Conservation (phyloP, 352 stramenopile species). For the Globisporangium echinulatum region DNA sequence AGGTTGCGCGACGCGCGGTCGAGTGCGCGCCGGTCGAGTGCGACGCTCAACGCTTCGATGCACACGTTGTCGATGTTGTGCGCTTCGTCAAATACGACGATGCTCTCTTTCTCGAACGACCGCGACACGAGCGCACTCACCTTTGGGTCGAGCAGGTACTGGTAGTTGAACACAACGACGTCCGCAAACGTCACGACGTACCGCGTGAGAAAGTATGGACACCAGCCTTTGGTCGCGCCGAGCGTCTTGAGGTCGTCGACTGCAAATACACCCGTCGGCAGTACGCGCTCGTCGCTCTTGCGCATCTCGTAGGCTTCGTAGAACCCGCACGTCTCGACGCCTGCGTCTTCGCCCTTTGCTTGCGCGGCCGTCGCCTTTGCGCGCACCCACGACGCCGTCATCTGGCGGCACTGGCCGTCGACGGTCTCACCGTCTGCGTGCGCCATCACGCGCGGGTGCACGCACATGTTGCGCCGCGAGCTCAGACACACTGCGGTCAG, state of each 20-base stretch:
- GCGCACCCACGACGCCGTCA: slow-evolving; percentile 97
- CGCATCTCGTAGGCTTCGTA: slow-evolving; percentile 88
- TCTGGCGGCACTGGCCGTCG: slow-evolving; percentile 94
- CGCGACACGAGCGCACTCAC: slow-evolving; percentile 88
- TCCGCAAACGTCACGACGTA: slow-evolving; percentile 97
- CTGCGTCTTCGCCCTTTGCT: slow-evolving; percentile 21
- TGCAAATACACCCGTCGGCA: slow-evolving; percentile 92
- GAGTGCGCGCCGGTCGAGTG: slow-evolving; percentile 90
- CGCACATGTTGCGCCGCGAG: slow-evolving; percentile 97
- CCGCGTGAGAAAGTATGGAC: slow-evolving; percentile 98
- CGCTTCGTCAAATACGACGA: slow-evolving; percentile 97
- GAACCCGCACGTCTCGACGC: slow-evolving; percentile 81
- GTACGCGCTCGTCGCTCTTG: slow-evolving; percentile 90
- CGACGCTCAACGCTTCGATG: slow-evolving; percentile 97
- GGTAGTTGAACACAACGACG: slow-evolving; percentile 99
- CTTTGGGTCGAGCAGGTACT: slow-evolving; percentile 99
- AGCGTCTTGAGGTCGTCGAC: slow-evolving; percentile 95
- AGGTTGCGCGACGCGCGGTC: slow-evolving; percentile 91
- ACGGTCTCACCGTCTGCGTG: slow-evolving; percentile 96
- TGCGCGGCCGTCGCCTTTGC: slow-evolving; percentile 23
- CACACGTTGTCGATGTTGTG: slow-evolving; percentile 99
- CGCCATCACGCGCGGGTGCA: slow-evolving; percentile 94
- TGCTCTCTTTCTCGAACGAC: slow-evolving; percentile 91
- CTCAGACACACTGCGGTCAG: slow-evolving; percentile 89
- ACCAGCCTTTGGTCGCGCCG: slow-evolving; percentile 90